Evolutionary conservation across 768 basidiomycete genomes (phyloP), one percentile per base, ranked within the genome.

Genomic region (Boletus vinaceobasis): DNA sequence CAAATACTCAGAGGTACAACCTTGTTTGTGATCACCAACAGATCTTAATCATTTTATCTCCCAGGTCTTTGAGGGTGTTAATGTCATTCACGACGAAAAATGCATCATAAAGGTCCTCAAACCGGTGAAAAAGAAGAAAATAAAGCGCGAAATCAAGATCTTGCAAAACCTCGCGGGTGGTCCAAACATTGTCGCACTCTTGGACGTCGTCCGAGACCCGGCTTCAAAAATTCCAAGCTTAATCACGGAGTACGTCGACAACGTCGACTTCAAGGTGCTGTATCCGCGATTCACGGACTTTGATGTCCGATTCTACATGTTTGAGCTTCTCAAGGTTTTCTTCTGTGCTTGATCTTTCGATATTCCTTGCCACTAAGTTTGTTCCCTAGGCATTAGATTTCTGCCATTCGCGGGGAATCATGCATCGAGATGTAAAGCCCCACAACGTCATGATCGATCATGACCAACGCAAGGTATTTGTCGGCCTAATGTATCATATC

Each of bases 371-470:
- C 31, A 33, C 47, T 40, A 7, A 44, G 44, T 37, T 52, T 23
- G 11, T 49, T 48, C 43, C 46, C 39, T 55, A 93, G 90, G 96
- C 96, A 5, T 77, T 98, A 68, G 96, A 98, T 73, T 98, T 86
- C 71, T 98, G 96, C 65, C 96, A 98, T 73, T 98, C 96, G 31
- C 93, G 95, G 64, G 96, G 96, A 9, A 98, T 98, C 71, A 98
- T 98, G 93, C 95, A 98, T 71, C 80, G 96, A 62, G 96, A 98
- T 70, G 96, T 98, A 55, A 98, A 98, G 69, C 96, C 96, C 13
- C 94, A 97, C 74, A 98, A 98, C 72, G 93, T 98, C 51, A 98
- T 98, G 94, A 98, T 98, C 73, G 96, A 98, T 73, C 95, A 98
- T 69, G 93, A 98, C 65, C 90, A 90, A 72, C 86, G 92, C 69